Conservation (phyloP, 2,329 filamentous ascomycete species). For the Cercospora berteroae region DNA sequence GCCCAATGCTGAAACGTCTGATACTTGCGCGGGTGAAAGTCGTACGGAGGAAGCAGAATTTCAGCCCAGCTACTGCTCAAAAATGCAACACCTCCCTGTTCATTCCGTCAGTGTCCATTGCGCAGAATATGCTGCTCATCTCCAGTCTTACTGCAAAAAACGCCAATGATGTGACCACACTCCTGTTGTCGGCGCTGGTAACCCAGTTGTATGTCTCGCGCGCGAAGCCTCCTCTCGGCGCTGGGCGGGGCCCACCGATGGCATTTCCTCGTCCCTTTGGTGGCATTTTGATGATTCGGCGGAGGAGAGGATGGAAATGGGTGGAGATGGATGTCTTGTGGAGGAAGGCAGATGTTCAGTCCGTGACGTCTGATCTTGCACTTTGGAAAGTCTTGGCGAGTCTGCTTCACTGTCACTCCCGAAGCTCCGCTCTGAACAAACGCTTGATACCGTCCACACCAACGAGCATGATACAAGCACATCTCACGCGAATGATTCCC, state of each 20-base stretch:
- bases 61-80: conserved; percentile 55
- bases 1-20: neutral
- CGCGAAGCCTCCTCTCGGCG: conserved; percentile 38
- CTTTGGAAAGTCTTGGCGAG: neutral
- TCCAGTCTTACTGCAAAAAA: conserved; percentile 51
- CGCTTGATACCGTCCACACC: neutral
- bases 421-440: conserved; percentile 1
- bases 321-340: neutral
- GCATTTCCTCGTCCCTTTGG: conserved; percentile 23
- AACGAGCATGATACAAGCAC: neutral
- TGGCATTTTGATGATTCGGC: conserved; percentile 6
- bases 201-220: conserved; percentile 42
- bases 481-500: neutral
- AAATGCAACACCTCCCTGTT: conserved; percentile 46
- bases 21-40: neutral
- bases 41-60: conserved; percentile 51
- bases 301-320: neutral
- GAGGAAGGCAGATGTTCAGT: neutral
- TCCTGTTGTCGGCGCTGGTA: conserved; percentile 50
- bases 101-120: neutral
- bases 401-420: neutral
- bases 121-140: conserved; percentile 17
- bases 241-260: conserved; percentile 34
- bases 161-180: conserved; percentile 48
- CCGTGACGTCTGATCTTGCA: conserved; percentile 2